Evolutionary conservation across 176 grass and related monocot genomes (phyloP), one percentile per base, ranked within the genome.

Genomic region (Hordeum marinum): DNA sequence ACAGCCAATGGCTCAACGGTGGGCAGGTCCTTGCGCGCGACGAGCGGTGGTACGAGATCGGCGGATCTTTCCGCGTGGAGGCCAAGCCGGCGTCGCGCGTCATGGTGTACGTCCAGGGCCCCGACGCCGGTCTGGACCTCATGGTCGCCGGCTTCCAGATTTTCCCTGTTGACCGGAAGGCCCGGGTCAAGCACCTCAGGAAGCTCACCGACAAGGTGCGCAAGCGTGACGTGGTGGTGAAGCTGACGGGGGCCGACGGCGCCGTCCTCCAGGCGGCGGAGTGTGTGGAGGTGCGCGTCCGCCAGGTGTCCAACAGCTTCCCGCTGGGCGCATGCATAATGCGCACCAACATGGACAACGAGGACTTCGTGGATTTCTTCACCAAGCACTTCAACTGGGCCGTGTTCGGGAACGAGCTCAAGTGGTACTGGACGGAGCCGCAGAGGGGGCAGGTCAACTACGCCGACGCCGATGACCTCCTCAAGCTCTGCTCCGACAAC

Each of bases 351-450:
- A 95, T 98, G 72, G 96, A 98, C 68, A 98, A 98, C 62, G 96
- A 98, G 77, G 93, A 98, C 70, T 98, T 78, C 25, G 96, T 98
- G 61, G 78, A 83, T 6, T 98, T 98, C 87, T 87, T 98, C 55
- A 78, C 89, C 3, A 90, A 87, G 37, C 37, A 94, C 78, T 98
- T 98, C 93, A 98, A 98, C 76, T 95, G 96, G 96, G 89, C 89
- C 0, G 96, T 95, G 67, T 98, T 98, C 68, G 93, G 85, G 7
- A 98, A 95, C 76, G 96, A 98, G 93, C 93, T 94, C 57, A 98
- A 98, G 83, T 98, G 96, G 96, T 95, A 95, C 89, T 92, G 89
- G 84, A 98, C 96, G 14, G 96, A 98, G 87, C 87, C 93, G 55
- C 83, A 90, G 85, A 90, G 84, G 26, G 96, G 93, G 39, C 64